A percentile compares a stretch with the other conserved stretches of the same genome.
phyloP scores from a whole-genome alignment of 2,329 filamentous ascomycete genomes.

The Penicillium sumatraense region DNA sequence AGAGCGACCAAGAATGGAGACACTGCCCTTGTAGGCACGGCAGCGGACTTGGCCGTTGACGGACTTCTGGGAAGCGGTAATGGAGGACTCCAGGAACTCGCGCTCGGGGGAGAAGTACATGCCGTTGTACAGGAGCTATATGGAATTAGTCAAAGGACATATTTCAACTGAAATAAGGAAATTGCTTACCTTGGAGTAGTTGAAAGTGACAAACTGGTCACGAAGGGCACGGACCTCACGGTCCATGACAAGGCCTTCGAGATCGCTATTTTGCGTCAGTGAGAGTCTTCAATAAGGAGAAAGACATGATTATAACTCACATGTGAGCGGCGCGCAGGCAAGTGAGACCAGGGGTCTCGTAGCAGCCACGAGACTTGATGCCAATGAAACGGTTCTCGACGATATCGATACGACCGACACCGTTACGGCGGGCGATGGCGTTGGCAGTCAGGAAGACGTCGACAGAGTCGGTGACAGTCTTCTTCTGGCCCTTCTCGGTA shows the following conservation, averaged over 20 bases:
- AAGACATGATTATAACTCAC: slow-evolving; percentile 52
- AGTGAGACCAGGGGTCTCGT: slow-evolving; percentile 59
- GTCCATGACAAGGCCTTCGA: slow-evolving; percentile 66
- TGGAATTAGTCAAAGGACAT: slow-evolving; percentile 7
- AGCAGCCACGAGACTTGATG: slow-evolving; percentile 80
- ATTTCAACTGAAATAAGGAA: not conserved
- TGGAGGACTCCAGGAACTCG: slow-evolving; percentile 65
- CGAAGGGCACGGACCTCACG: slow-evolving; percentile 70
- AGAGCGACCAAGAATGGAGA: slow-evolving; percentile 56
- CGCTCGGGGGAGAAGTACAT: slow-evolving; percentile 71
- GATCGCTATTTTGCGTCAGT: slow-evolving; percentile 26
- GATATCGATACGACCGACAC: slow-evolving; percentile 81
- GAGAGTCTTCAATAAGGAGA: not conserved
- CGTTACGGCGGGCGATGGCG: slow-evolving; percentile 71
- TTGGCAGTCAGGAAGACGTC: slow-evolving; percentile 75
- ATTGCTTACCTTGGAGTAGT: slow-evolving; percentile 58
- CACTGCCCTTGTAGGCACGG: slow-evolving; percentile 68
- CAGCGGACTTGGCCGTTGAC: slow-evolving; percentile 67
- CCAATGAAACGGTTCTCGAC: slow-evolving; percentile 82
- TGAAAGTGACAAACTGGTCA: slow-evolving; percentile 71
- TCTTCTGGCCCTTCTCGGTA: slow-evolving; percentile 51
- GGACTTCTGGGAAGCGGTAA: slow-evolving; percentile 37
- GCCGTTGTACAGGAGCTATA: slow-evolving; percentile 31
- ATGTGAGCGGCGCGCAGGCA: slow-evolving; percentile 45
- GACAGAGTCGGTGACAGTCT: slow-evolving; percentile 69